A percentile compares a stretch with the other conserved stretches of the same genome.
These are phyloP conservation scores for Diaporthe longicolla DNA, from an alignment of 2,329 filamentous ascomycete species.

Conservation along the genomic window DNA sequence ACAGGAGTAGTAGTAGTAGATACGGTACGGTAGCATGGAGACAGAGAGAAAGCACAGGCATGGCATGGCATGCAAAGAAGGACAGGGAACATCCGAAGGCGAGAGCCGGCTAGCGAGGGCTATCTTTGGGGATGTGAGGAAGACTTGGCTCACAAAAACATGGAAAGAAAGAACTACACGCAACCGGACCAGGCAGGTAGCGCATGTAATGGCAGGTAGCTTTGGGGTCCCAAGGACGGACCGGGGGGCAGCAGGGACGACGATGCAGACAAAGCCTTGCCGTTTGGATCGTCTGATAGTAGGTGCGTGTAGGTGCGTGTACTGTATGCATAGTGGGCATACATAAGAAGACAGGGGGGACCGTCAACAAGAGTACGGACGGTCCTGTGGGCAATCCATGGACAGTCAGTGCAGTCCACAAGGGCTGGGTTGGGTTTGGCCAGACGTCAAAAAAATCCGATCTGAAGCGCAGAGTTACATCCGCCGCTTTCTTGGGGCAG, in stretches of 20 bases:
- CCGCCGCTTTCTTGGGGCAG: conserved; percentile 29
- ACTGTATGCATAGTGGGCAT: conserved; percentile 36
- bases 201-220: conserved; percentile 36
- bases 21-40: conserved; percentile 10
- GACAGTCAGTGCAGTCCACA: neutral
- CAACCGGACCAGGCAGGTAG: conserved; percentile 30
- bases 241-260: neutral
- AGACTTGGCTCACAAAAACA: conserved; percentile 17
- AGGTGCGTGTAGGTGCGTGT: conserved; percentile 2
- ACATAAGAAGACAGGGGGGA: conserved; percentile 32
- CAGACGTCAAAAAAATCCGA: conserved; percentile 32
- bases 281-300: conserved; percentile 36
- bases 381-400: conserved; percentile 12
- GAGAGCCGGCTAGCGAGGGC: conserved; percentile 36
- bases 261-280: conserved; percentile 21
- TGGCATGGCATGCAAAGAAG: conserved; percentile 8
- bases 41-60: neutral
- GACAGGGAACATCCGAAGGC: conserved; percentile 33
- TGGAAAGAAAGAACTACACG: conserved; percentile 28
- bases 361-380: neutral
- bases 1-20: neutral
- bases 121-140: neutral
- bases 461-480: conserved; percentile 35
- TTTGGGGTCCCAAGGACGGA: conserved; percentile 40
- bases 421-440: conserved; percentile 10